A percentile compares a stretch with the other conserved stretches of the same genome.
Evolutionary conservation across 345 rosid species (phyloP).

Genomic region (Syzygium jambos): DNA sequence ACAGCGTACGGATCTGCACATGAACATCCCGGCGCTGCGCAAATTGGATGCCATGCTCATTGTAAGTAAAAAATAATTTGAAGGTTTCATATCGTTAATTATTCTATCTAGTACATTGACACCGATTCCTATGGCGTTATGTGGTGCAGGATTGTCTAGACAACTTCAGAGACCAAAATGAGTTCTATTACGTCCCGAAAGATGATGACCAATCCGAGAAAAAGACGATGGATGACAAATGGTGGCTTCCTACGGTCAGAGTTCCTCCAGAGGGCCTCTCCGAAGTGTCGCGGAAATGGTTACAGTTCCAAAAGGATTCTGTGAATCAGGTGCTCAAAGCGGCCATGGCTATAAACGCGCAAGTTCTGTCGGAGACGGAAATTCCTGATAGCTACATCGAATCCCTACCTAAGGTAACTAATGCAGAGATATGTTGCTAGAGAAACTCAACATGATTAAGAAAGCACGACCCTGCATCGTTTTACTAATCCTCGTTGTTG

Average conservation of each 20-base stretch:
- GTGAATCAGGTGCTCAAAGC: constrained; percentile 96
- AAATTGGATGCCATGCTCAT: constrained; percentile 73
- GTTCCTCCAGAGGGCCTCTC: constrained; percentile 73
- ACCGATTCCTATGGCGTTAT: not conserved
- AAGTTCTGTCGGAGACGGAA: constrained; percentile 76
- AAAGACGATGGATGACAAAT: constrained; percentile 40
- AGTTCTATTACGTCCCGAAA: constrained; percentile 41
- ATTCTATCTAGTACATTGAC: no score
- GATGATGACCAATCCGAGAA: constrained; percentile 36
- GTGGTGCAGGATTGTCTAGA: constrained; percentile 47
- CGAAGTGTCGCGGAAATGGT: constrained; percentile 49
- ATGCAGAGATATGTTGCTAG: not conserved
- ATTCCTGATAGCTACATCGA: constrained; percentile 90
- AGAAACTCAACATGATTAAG: not conserved
- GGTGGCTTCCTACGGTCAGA: constrained; percentile 77
- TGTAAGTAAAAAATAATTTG: constrained; percentile 32
- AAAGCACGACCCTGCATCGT: not conserved
- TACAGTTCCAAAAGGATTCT: constrained; percentile 70
- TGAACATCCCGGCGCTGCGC: constrained; percentile 58
- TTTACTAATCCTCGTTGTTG: not conserved
- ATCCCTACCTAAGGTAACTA: constrained; percentile 68
- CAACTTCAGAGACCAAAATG: constrained; percentile 33
- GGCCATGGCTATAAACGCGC: constrained; percentile 89
- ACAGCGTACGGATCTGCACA: constrained; percentile 63
- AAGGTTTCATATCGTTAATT: not conserved